These are phyloP conservation scores for Funneliformis caledonium DNA, from an alignment of 371 early-diverging fungal species.

Conservation along the genomic window DNA sequence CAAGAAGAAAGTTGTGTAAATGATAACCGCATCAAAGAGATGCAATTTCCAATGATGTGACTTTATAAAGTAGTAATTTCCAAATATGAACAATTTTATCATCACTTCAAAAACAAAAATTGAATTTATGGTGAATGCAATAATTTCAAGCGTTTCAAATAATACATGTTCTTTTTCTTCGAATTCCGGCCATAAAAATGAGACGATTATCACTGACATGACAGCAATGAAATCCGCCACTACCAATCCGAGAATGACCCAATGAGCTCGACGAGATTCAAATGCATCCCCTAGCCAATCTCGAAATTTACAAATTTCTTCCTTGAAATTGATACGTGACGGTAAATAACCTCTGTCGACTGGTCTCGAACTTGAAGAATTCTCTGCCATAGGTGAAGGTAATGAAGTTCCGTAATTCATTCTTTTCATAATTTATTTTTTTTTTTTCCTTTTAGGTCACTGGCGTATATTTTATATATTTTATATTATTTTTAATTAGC, in stretches of 20 bases:
- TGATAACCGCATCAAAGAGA: constrained; percentile 24
- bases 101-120: constrained; percentile 27
- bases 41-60: background rate
- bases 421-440: no score
- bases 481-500: no score
- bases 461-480: no score
- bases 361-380: background rate
- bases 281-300: background rate
- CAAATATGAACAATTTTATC: constrained; percentile 8
- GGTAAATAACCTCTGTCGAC: background rate
- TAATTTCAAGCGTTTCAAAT: background rate
- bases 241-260: constrained; percentile 1
- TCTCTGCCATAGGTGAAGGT: background rate
- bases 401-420: background rate
- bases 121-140: constrained; percentile 17
- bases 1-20: constrained; percentile 15
- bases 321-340: background rate
- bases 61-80: constrained; percentile 10
- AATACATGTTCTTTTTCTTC: background rate
- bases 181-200: constrained; percentile 13
- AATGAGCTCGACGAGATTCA: background rate
- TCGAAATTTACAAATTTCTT: background rate
- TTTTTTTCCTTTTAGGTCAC: no score
- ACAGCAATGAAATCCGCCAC: constrained; percentile 14
- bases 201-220: background rate